These are phyloP conservation scores for Podaxis sp. DNA, from an alignment of 768 basidiomycete genomes.

Conservation along the genomic window DNA sequence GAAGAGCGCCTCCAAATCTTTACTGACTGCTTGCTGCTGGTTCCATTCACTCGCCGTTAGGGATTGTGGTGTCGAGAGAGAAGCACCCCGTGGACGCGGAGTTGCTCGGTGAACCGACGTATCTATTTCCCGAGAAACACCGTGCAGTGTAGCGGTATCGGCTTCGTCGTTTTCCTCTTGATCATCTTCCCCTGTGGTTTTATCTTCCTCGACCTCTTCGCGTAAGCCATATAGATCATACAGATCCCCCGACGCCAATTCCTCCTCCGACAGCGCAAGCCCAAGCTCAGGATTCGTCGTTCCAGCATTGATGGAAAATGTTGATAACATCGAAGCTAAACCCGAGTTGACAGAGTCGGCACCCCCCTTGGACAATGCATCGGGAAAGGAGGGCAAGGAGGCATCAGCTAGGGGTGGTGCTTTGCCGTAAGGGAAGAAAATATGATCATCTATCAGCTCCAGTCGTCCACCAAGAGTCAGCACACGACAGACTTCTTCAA, in stretches of 20 bases:
- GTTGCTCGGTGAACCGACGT: slow-evolving; percentile 1
- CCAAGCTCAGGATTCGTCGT: slow-evolving; percentile 24
- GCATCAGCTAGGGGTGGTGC: slow-evolving; percentile 18
- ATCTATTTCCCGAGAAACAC: background rate
- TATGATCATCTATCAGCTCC: slow-evolving; percentile 70
- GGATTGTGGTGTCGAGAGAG: slow-evolving; percentile 7
- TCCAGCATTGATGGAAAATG: slow-evolving; percentile 25
- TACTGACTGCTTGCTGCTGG: slow-evolving; percentile 37
- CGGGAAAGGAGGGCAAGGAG: background rate
- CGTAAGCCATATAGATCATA: slow-evolving; percentile 24
- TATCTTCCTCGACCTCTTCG: slow-evolving; percentile 33
- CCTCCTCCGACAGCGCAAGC: slow-evolving; percentile 24
- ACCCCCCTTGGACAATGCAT: background rate
- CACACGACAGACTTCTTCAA: slow-evolving; percentile 63
- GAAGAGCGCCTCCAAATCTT: slow-evolving; percentile 56
- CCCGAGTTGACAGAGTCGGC: slow-evolving; percentile 17
- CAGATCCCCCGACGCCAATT: slow-evolving; percentile 22
- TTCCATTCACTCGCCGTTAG: slow-evolving; percentile 37
- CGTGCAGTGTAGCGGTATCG: slow-evolving; percentile 25
- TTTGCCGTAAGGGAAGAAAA: slow-evolving; percentile 57
- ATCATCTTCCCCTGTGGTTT: slow-evolving; percentile 24
- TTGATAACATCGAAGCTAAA: slow-evolving; percentile 27
- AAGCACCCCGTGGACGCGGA: background rate
- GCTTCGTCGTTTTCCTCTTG: slow-evolving; percentile 28
- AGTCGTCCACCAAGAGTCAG: slow-evolving; percentile 60